Base-by-base conservation (phyloP, 2,329 filamentous ascomycete species). In the Sporothrix protearum region DNA sequence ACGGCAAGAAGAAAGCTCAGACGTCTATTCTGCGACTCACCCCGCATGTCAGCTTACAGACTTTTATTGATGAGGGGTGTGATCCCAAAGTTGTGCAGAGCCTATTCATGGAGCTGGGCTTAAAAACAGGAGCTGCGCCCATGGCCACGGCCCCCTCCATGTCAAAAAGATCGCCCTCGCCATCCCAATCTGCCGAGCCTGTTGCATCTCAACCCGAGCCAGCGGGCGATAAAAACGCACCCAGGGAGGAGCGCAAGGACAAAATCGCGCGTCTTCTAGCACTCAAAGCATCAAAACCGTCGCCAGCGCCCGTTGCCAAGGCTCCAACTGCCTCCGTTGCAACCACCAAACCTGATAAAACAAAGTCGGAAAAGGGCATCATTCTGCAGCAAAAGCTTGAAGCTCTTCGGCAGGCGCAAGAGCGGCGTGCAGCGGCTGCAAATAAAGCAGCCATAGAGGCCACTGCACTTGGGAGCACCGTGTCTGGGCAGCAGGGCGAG, bases 301-400 rank as follows among this genome's bases (percentile, higher is more conserved):
- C 51, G 9, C 30, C 70, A 5, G 30, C 39, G 12, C 47, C 47
- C 2, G 63, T 49, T 57, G 22, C 67, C 30, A 51, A 36, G n/a
- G 14, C 51, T 9, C 16, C 53, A 22, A 28, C 19, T 0, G 16
- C 68, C 5, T 7, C 68, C 5, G 12, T 63, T 1, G 57, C 28
- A 14, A 77, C 79, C 45, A 28, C 81, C 76, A 87, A 82, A 75
- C 82, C 69, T 25, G 73, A 73, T 16, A 75, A 73, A 45, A 22
- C 83, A 42, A 88, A 90, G 77, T 88, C 87, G 22, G 87, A 93
- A 75, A 97, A 92, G 73, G 92, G 92, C 71, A 86, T 85, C 72
- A 81, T 94, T 42, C 85, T 94, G 63, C 89, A 92, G 74, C 88
- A 93, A 77, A 93, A 93, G 75, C 90, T 97, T 77, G 92, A 93